These are phyloP conservation scores for Zymoseptoria passerinii DNA, from an alignment of 2,329 filamentous ascomycete species.

Conservation along the genomic window DNA sequence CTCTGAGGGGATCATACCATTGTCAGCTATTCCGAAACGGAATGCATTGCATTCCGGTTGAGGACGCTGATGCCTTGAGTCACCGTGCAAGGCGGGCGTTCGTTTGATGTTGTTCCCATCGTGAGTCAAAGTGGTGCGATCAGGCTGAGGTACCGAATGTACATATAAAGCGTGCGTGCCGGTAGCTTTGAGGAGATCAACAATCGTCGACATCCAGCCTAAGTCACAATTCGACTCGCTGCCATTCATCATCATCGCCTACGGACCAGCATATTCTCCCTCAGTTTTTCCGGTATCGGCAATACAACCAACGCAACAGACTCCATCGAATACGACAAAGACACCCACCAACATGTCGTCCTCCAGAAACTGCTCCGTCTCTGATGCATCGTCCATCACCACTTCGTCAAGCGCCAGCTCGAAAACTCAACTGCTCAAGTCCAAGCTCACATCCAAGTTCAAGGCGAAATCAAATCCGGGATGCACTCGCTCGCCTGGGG, in stretches of 20 bases:
- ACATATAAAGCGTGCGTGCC: background rate
- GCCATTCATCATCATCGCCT: too few species aligned
- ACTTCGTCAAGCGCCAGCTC: conserved; percentile 7
- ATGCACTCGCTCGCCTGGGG: conserved; percentile 1
- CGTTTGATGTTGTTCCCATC: background rate
- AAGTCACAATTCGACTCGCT: too few species aligned
- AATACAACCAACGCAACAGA: background rate
- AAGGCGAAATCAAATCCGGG: background rate
- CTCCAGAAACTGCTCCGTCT: background rate
- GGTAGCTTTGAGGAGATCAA: background rate
- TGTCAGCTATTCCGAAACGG: background rate
- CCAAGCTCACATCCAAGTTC: conserved; percentile 1
- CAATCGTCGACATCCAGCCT: background rate
- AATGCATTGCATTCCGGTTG: background rate
- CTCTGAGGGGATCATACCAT: background rate
- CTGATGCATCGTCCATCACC: background rate
- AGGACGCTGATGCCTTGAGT: background rate
- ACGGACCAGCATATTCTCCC: too few species aligned
- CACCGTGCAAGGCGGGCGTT: background rate
- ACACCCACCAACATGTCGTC: background rate
- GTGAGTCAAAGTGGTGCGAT: background rate
- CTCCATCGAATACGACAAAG: background rate
- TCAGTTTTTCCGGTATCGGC: too few species aligned
- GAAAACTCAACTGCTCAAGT: conserved; percentile 6
- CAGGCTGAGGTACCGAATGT: background rate